Evolutionary conservation across 2,329 filamentous ascomycete species (phyloP).

Genomic region (Xylaria sp.): DNA sequence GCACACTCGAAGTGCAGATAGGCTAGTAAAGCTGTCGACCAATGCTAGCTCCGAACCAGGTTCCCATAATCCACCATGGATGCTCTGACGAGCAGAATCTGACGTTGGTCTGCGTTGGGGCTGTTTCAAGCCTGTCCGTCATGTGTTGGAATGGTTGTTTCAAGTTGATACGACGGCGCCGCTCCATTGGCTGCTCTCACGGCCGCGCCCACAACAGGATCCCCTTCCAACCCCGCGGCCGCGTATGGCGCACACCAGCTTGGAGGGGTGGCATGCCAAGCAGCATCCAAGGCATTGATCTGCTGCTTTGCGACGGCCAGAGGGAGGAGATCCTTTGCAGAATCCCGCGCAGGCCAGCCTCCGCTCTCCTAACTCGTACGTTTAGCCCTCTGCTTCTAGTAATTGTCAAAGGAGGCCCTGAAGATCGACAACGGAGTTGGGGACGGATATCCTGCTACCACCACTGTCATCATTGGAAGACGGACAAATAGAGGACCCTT

Average conservation of each 20-base stretch:
- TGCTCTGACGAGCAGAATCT: constrained; percentile 17
- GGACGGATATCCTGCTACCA: background rate
- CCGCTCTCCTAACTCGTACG: background rate
- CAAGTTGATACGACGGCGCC: constrained; percentile 21
- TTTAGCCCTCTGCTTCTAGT: background rate
- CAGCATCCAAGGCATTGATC: constrained; percentile 22
- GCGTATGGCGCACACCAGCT: constrained; percentile 3
- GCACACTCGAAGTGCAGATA: background rate
- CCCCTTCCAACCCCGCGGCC: constrained; percentile 22
- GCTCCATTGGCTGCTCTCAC: constrained; percentile 19
- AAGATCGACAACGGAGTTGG: constrained; percentile 18
- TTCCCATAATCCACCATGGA: background rate
- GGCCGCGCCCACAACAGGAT: constrained; percentile 19
- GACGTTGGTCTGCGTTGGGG: constrained; percentile 25
- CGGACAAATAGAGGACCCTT: background rate
- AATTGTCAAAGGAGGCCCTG: constrained; percentile 4
- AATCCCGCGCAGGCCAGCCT: background rate
- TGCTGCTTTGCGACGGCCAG: constrained; percentile 17
- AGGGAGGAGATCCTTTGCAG: background rate
- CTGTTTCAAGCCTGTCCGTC: constrained; percentile 27
- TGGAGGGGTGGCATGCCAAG: constrained; percentile 16
- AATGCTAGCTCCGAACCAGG: background rate
- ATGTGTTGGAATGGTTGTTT: constrained; percentile 29
- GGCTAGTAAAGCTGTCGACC: background rate
- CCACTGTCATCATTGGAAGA: background rate